Base-by-base conservation (phyloP, 805 yeast species). In the Grigorovia humatica region DNA sequence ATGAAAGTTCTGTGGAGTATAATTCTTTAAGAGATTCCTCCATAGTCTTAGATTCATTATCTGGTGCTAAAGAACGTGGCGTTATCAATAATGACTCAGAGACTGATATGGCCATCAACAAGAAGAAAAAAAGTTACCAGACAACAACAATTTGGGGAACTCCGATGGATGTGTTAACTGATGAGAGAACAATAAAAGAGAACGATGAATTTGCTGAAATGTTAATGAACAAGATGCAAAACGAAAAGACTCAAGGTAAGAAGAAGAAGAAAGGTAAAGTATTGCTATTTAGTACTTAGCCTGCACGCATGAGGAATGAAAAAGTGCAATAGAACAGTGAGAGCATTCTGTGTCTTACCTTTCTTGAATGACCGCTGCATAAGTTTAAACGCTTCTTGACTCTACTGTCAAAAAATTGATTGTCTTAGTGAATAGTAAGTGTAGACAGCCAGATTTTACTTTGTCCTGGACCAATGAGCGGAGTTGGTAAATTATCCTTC, bases 81-180 rank as follows among this genome's bases (percentile, higher is more conserved):
- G 32, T 44, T 20, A 18, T 32, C 19, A 38, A 42, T 32, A 43
- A 17, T 2, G 29, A 9, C 8, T 32, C 38, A 32, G 38, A 32
- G 38, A 32, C 15, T 32, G 27, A 45, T 7, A 2, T 32, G 15
- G 11, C 38, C 11, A 9, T 8, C 8, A 18, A 20, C n/a, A n/a
- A 32, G 5, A 44, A 44, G 35, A 52, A 44, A 19, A 51, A 58
- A 17, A 61, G 59, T 0, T 66, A 65, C 12, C 68, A 62, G 51
- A 70, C 73, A 43, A 77, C 79, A 1, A 82, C 93, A 0, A 80
- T 86, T 2, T 86, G 95, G 95, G 95, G 95, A 0, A 85, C 93
- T 0, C 64, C 67, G 35, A 66, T 65, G 12, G 69, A 55, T 8
- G 57, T 62, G 9, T 55, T 53, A n/a, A 57, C 57, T 29, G 68